Evolutionary conservation across 23 red algal genomes (phyloP).

Genomic region (Gracilaria gracilis): DNA sequence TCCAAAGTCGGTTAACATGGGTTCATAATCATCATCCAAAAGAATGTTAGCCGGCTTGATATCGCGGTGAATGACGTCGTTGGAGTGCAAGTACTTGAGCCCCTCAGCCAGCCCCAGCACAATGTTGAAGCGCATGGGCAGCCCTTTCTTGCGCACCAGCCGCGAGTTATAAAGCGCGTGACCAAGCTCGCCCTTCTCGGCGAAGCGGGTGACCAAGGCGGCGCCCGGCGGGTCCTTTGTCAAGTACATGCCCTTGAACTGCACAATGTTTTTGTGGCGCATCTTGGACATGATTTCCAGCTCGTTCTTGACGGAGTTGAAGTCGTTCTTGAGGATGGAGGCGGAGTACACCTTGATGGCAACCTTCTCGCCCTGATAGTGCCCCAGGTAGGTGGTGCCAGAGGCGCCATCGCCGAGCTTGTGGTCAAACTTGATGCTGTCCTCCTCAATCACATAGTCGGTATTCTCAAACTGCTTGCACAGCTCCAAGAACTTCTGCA

Average conservation of each 20-base stretch:
- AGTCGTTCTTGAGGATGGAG: constrained; percentile 80
- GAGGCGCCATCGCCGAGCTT: constrained; percentile 91
- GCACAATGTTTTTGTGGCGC: constrained; percentile 89
- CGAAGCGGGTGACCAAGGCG: constrained; percentile 83
- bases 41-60: constrained; percentile 96
- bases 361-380: constrained; percentile 61
- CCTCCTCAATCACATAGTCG: constrained; percentile 81
- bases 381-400: constrained; percentile 79
- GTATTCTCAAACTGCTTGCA: constrained; percentile 67
- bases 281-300: constrained; percentile 83
- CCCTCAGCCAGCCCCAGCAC: constrained; percentile 85
- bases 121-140: constrained; percentile 75
- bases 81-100: constrained; percentile 78
- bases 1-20: constrained; percentile 94
- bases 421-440: constrained; percentile 61
- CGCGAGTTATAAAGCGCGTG: constrained; percentile 82
- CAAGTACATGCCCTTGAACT: constrained; percentile 83
- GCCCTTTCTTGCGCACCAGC: constrained; percentile 70
- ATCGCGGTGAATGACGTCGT: constrained; percentile 89
- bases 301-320: constrained; percentile 89
- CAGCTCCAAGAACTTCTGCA: constrained; percentile 79
- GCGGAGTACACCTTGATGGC: constrained; percentile 94
- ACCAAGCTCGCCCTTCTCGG: constrained; percentile 85
- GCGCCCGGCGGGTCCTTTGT: constrained; percentile 73
- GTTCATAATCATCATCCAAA: constrained; percentile 74